A percentile compares a stretch with the other conserved stretches of the same genome.
Conservation (phyloP, 2,329 filamentous ascomycete species). For the Xylariaceae sp. region DNA sequence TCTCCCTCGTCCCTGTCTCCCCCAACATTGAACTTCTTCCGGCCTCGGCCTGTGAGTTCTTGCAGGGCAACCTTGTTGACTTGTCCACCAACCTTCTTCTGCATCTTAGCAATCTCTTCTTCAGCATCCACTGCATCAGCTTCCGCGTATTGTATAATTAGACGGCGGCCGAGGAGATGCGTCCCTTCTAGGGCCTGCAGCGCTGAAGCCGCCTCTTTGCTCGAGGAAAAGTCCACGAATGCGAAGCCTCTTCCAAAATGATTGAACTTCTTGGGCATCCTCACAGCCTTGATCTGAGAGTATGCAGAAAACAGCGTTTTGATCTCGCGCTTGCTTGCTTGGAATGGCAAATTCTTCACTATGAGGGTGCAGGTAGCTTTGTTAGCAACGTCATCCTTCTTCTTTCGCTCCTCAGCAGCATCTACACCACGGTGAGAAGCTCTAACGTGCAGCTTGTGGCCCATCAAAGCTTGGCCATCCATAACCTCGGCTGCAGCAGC, state of each 20-base stretch:
- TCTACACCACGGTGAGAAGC: slow-evolving; percentile 87
- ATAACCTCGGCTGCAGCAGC: slow-evolving; percentile 82
- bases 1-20: slow-evolving; percentile 69
- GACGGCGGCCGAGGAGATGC: slow-evolving; percentile 85
- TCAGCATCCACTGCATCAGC: slow-evolving; percentile 90
- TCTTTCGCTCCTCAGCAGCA: slow-evolving; percentile 84
- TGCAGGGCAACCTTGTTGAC: slow-evolving; percentile 90
- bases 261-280: slow-evolving; percentile 95
- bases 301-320: slow-evolving; percentile 85
- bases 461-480: slow-evolving; percentile 87
- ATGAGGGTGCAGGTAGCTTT: slow-evolving; percentile 85
- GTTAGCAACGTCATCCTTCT: slow-evolving; percentile 82
- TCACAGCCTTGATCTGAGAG: slow-evolving; percentile 85
- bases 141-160: slow-evolving; percentile 91
- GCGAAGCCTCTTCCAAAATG: slow-evolving; percentile 88
- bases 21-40: slow-evolving; percentile 88
- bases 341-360: slow-evolving; percentile 98
- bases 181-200: slow-evolving; percentile 91
- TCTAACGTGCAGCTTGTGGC: slow-evolving; percentile 83
- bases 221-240: slow-evolving; percentile 93
- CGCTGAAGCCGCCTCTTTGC: slow-evolving; percentile 87
- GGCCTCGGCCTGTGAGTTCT: slow-evolving; percentile 80
- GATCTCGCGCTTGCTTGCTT: slow-evolving; percentile 92
- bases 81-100: slow-evolving; percentile 91
- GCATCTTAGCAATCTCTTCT: slow-evolving; percentile 95